Conservation (phyloP, 768 basidiomycete genomes). For the Calocybe gangraenosa region DNA sequence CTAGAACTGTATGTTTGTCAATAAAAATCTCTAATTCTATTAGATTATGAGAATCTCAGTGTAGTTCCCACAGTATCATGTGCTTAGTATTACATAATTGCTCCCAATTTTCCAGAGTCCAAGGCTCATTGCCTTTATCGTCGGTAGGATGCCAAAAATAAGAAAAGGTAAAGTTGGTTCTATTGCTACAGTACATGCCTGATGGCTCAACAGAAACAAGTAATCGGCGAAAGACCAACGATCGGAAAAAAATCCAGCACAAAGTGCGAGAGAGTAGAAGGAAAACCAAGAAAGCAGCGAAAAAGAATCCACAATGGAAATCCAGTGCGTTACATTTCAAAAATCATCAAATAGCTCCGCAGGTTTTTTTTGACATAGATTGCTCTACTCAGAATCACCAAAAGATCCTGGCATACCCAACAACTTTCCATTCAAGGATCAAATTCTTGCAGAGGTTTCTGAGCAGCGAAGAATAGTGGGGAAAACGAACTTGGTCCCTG, state of each 20-base stretch:
- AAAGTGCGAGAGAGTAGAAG: constrained; percentile 74
- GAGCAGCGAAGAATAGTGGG: constrained; percentile 71
- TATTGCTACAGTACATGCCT: not conserved
- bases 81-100: too few relatives aligned
- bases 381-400: constrained; percentile 51
- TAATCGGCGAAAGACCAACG: constrained; percentile 69
- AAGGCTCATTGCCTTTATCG: not conserved
- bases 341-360: not conserved
- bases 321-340: constrained; percentile 53
- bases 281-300: constrained; percentile 70
- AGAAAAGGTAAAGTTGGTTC: constrained; percentile 1
- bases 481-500: not conserved
- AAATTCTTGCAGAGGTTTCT: constrained; percentile 86
- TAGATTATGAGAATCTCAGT: too few relatives aligned
- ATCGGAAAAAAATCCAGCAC: constrained; percentile 67
- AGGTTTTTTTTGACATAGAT: not conserved
- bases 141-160: constrained; percentile 2
- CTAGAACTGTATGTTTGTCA: too few relatives aligned
- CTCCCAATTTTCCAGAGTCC: too few relatives aligned
- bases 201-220: constrained; percentile 62
- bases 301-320: constrained; percentile 86
- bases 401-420: constrained; percentile 95
- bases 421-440: constrained; percentile 91
- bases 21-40: too few relatives aligned
- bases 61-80: too few relatives aligned